Evolutionary conservation across 306 rosid genomes (phyloP).

Genomic region (Datisca glomerata): DNA sequence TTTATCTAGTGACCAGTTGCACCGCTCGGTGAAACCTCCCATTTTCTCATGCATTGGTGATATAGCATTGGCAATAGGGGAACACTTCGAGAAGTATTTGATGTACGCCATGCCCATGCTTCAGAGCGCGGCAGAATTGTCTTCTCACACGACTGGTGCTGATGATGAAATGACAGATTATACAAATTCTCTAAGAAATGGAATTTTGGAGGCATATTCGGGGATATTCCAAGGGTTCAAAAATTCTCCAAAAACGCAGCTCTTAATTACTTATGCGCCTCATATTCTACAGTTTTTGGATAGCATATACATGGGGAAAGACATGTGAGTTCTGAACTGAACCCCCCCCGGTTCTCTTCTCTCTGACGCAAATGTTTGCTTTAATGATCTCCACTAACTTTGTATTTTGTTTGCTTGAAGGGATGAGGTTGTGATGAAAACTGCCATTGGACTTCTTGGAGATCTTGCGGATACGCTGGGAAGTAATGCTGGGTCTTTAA

Average conservation of each 20-base stretch:
- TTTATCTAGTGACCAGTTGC: slow-evolving; percentile 76
- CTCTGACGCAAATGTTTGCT: too few relatives aligned
- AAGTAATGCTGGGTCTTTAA: slow-evolving; percentile 78
- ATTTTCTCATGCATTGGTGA: slow-evolving; percentile 89
- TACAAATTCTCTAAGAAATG: slow-evolving; percentile 76
- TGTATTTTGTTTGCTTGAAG: slow-evolving; percentile 18
- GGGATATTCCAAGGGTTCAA: slow-evolving; percentile 92
- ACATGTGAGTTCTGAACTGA: slow-evolving; percentile 49
- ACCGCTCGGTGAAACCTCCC: slow-evolving; percentile 86
- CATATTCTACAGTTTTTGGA: slow-evolving; percentile 86
- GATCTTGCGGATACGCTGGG: slow-evolving; percentile 93
- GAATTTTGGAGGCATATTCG: slow-evolving; percentile 90
- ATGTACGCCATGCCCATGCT: slow-evolving; percentile 88
- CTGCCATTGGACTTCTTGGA: slow-evolving; percentile 94
- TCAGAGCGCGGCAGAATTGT: slow-evolving; percentile 75
- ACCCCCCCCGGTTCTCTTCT: too few relatives aligned
- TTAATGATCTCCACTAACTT: slow-evolving; percentile 13
- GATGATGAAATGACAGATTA: slow-evolving; percentile 82
- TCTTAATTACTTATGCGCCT: slow-evolving; percentile 72
- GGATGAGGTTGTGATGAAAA: slow-evolving; percentile 88
- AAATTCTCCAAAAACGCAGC: slow-evolving; percentile 69
- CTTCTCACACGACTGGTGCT: slow-evolving; percentile 52
- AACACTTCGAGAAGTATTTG: slow-evolving; percentile 68
- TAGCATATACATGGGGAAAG: slow-evolving; percentile 72
- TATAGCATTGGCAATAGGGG: slow-evolving; percentile 82